Percentiles rank a stretch among this genome's conserved stretches.
phyloP scores from a whole-genome alignment of 768 basidiomycete genomes.

The Tubosaeta sp. region DNA sequence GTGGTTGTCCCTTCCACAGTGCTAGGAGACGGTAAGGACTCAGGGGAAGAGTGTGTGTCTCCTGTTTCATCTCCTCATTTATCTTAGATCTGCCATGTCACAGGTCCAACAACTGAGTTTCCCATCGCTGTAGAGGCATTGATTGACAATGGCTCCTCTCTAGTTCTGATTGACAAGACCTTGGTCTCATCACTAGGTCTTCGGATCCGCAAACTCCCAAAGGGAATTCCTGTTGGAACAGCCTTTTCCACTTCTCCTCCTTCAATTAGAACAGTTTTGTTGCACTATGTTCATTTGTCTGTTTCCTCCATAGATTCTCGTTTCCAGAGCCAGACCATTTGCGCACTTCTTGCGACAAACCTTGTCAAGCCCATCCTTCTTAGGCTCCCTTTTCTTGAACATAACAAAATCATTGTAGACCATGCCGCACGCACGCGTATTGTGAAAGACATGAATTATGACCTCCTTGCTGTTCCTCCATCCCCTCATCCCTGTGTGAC shows the following conservation, averaged over 20 bases:
- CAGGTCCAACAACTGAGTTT: neutral
- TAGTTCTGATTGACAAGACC: slow-evolving; percentile 26
- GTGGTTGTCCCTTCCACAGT: slow-evolving; percentile 1
- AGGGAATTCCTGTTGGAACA: too few species aligned
- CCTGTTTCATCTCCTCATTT: slow-evolving; percentile 7
- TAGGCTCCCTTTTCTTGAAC: slow-evolving; percentile 30
- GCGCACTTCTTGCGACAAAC: slow-evolving; percentile 21
- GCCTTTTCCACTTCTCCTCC: too few species aligned
- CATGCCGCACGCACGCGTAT: neutral
- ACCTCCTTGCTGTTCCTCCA: neutral
- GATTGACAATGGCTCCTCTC: slow-evolving; percentile 29
- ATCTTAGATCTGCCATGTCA: slow-evolving; percentile 9
- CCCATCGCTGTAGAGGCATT: slow-evolving; percentile 10
- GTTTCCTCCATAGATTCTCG: too few species aligned
- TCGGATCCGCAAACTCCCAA: too few species aligned
- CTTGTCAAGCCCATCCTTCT: slow-evolving; percentile 31
- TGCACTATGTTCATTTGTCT: too few species aligned
- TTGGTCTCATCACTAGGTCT: too few species aligned
- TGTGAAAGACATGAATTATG: too few species aligned
- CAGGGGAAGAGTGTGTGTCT: slow-evolving; percentile 6
- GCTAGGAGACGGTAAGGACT: neutral
- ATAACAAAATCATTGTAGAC: slow-evolving; percentile 35
- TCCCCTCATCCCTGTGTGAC: neutral
- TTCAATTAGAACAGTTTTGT: too few species aligned
- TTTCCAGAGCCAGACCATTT: slow-evolving; percentile 5